Evolutionary conservation across 352 stramenopile species (phyloP).

Genomic region (Phytopythium mirpurense): DNA sequence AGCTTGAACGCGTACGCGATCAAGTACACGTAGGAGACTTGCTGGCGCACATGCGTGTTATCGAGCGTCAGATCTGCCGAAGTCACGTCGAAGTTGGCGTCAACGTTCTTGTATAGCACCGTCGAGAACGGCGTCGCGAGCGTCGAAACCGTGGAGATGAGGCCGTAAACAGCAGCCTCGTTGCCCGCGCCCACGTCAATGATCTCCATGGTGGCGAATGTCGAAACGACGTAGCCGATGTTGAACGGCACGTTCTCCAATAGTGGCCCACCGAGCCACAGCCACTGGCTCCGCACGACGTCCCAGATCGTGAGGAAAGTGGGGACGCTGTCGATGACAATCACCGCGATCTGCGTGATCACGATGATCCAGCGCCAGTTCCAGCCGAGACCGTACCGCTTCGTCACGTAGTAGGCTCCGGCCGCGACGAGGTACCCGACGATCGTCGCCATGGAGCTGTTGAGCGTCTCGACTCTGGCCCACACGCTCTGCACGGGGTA

Average conservation of each 20-base stretch:
- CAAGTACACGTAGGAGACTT: slow-evolving; percentile 34
- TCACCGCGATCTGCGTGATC: slow-evolving; percentile 24
- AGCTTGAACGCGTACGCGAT: slow-evolving; percentile 35
- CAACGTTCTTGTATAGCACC: slow-evolving; percentile 49
- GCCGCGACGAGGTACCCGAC: slow-evolving; percentile 32
- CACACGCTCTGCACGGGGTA: slow-evolving; percentile 42
- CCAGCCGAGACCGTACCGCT: slow-evolving; percentile 38
- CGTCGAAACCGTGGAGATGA: slow-evolving; percentile 34
- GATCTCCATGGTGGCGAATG: slow-evolving; percentile 48
- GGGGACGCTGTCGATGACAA: slow-evolving; percentile 38
- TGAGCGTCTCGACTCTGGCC: slow-evolving; percentile 36
- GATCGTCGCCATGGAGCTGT: slow-evolving; percentile 30
- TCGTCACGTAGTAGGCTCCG: slow-evolving; percentile 19
- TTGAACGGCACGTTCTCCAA: slow-evolving; percentile 33
- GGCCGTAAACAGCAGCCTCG: slow-evolving; percentile 41
- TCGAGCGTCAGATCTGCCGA: slow-evolving; percentile 32
- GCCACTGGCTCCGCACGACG: slow-evolving; percentile 48
- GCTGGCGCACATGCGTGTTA: slow-evolving; percentile 22
- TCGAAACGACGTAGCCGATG: slow-evolving; percentile 45
- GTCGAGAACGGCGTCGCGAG: slow-evolving; percentile 39
- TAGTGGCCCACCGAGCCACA: slow-evolving; percentile 46
- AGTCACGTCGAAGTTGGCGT: slow-evolving; percentile 42
- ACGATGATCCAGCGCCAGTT: slow-evolving; percentile 48
- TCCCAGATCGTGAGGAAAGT: slow-evolving; percentile 48
- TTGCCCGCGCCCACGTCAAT: slow-evolving; percentile 39